Evolutionary conservation across 2,329 filamentous ascomycete genomes (phyloP), one percentile per base, ranked within the genome.

Genomic region (Venturia nashicola): DNA sequence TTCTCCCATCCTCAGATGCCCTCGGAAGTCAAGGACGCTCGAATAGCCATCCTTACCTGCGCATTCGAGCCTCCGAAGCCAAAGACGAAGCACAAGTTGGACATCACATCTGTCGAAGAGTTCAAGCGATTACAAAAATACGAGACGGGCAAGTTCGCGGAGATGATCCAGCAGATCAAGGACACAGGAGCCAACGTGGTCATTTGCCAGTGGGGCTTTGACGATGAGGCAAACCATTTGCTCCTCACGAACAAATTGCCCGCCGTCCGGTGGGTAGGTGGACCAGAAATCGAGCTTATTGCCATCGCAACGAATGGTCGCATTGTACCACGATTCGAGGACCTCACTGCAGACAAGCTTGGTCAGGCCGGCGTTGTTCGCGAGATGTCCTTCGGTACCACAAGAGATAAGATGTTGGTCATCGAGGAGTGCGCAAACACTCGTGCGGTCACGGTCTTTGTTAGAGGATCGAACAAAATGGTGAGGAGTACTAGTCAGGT

Each of bases 1-100:
- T 99, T 99, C 77, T 97, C 94, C 43, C 94, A 99, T 76, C 94
- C 94, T 14, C 94, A 99, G 79, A 99, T 99, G 94, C 94, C 94
- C 12, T 90, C 89, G 61, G 91, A 97, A 77, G 93, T 99, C 68
- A 84, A 82, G 71, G 91, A 99, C 77, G 95, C 94, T 73, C 97
- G 97, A 82, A 86, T 99, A 72, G 94, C 94, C 70, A 99, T 99
- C 72, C 80, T 99, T 66, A 99, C 94, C 61, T 99, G 94, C 76
- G 91, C 94, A 4, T 99, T 99, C 74, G 94, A 99, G 80, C 94
- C 94, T 40, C 94, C 94, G 61, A 99, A 99, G 83, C 94, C 94
- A 69, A 99, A 99, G 85, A 99, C 94, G 59, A 99, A 99, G 85
- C 94, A 99, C 79, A 96, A 97, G 82, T 85, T 99, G 67, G 94